Percentiles rank a stretch among this genome's conserved stretches.
These are phyloP conservation scores for Fusarium heterosporum DNA, from an alignment of 2,329 filamentous ascomycete species.

Conservation along the genomic window DNA sequence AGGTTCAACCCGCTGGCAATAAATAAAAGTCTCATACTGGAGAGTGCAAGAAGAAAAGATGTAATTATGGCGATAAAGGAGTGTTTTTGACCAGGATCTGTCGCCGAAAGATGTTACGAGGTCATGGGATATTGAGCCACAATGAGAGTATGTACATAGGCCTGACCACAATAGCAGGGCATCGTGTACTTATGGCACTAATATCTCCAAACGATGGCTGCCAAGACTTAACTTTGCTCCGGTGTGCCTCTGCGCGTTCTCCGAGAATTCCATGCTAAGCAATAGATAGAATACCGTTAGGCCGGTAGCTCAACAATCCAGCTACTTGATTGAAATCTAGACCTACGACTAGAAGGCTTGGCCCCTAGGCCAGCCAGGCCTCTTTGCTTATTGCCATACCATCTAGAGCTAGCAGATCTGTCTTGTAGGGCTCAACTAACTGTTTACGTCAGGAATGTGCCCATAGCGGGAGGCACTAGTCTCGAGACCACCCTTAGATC, in stretches of 20 bases:
- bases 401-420: too few species aligned
- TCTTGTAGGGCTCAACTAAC: too few species aligned
- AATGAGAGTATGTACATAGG: neutral
- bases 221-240: neutral
- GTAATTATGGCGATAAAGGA: neutral
- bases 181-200: neutral
- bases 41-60: neutral
- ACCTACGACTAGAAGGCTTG: neutral
- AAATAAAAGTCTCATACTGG: neutral
- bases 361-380: too few species aligned
- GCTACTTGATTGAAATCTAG: neutral
- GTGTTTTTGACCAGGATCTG: neutral
- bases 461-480: too few species aligned
- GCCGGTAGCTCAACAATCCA: neutral
- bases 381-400: too few species aligned
- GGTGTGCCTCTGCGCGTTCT: neutral
- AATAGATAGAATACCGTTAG: neutral
- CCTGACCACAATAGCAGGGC: accelerated
- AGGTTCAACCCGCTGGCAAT: neutral
- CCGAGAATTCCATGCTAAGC: neutral
- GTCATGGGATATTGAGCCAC: neutral
- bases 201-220: neutral
- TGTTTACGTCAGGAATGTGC: too few species aligned
- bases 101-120: neutral
- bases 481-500: too few species aligned